Percentiles rank a stretch among this genome's conserved stretches.
These are phyloP conservation scores for Heliocybe sulcata DNA, from an alignment of 1,284 basidiomycete genomes.

Conservation along the genomic window DNA sequence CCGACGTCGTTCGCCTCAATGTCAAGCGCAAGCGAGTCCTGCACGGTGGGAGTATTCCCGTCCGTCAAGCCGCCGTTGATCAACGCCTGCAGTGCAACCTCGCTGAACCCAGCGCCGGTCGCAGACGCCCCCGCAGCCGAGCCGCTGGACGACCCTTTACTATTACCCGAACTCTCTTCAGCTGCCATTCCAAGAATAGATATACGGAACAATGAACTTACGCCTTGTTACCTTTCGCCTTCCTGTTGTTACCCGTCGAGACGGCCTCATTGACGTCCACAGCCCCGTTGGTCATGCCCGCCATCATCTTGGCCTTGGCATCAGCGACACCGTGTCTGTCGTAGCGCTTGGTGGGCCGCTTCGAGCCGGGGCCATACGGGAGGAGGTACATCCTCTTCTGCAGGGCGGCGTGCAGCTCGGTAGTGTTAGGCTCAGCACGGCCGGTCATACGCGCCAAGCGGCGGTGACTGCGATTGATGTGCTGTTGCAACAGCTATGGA, in stretches of 20 bases:
- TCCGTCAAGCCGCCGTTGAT: constrained; percentile 34
- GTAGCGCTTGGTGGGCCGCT: constrained; percentile 27
- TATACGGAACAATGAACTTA: constrained; percentile 12
- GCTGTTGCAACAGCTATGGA: constrained; percentile 57
- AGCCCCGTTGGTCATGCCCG: constrained; percentile 2
- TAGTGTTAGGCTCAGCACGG: constrained; percentile 38
- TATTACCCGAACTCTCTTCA: too few relatives aligned
- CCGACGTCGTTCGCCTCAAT: constrained; percentile 60
- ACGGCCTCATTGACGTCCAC: constrained; percentile 2
- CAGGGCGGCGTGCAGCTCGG: constrained; percentile 43
- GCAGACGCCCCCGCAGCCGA: constrained; percentile 10
- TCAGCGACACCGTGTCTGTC: constrained; percentile 20
- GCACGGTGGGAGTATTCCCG: constrained; percentile 43
- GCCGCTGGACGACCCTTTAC: too few relatives aligned
- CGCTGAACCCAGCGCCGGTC: constrained; percentile 23
- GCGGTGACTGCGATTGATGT: constrained; percentile 58
- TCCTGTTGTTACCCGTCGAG: constrained; percentile 7
- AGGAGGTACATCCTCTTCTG: constrained; percentile 41
- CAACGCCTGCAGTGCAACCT: constrained; percentile 30
- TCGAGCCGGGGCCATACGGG: constrained; percentile 11
- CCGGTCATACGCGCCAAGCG: constrained; percentile 69
- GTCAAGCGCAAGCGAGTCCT: constrained; percentile 62
- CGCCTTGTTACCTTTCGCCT: constrained; percentile 5
- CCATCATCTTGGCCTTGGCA: constrained; percentile 8
- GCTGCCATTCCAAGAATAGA: too few relatives aligned